phyloP scores from a whole-genome alignment of 1,284 basidiomycete species.

The Ustilago lituana region DNA sequence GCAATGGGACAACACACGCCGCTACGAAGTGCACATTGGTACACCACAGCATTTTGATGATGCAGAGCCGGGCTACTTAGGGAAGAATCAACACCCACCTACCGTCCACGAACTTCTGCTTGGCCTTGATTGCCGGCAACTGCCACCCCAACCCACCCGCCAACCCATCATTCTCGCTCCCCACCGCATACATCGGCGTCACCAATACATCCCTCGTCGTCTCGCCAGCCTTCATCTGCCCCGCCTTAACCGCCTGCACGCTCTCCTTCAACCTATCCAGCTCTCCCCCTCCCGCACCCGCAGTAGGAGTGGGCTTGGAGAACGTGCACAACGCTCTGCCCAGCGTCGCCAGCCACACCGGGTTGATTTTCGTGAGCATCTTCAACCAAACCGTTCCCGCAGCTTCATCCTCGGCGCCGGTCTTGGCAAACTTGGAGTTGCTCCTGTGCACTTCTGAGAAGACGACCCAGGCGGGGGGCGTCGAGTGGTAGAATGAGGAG shows the following conservation, averaged over 20 bases:
- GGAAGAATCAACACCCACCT: slow-evolving; percentile 52
- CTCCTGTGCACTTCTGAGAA: slow-evolving; percentile 74
- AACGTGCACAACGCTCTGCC: slow-evolving; percentile 85
- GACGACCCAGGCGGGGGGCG: slow-evolving; percentile 86
- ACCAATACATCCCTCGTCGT: slow-evolving; percentile 48
- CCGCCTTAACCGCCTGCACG: slow-evolving; percentile 31
- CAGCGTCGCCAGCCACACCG: slow-evolving; percentile 84
- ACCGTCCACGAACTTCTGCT: slow-evolving; percentile 56
- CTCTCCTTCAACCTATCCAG: slow-evolving; percentile 18
- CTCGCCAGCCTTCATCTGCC: slow-evolving; percentile 14
- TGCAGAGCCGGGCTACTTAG: neutral
- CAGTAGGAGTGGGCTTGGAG: slow-evolving; percentile 74
- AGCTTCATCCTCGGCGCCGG: slow-evolving; percentile 10
- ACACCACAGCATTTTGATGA: neutral
- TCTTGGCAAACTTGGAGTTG: slow-evolving; percentile 64
- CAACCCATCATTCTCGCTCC: slow-evolving; percentile 52
- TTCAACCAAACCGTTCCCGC: slow-evolving; percentile 55
- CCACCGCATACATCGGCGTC: slow-evolving; percentile 61
- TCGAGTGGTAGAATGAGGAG: slow-evolving; percentile 77
- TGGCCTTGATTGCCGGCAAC: slow-evolving; percentile 58
- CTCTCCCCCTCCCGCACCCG: slow-evolving; percentile 13
- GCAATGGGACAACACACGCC: slow-evolving; percentile 1
- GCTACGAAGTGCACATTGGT: no score
- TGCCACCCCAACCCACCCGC: slow-evolving; percentile 60
- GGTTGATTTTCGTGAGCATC: slow-evolving; percentile 74